Evolutionary conservation across 2,329 filamentous ascomycete species (phyloP).

Genomic region (Sclerotinia glacialis): DNA sequence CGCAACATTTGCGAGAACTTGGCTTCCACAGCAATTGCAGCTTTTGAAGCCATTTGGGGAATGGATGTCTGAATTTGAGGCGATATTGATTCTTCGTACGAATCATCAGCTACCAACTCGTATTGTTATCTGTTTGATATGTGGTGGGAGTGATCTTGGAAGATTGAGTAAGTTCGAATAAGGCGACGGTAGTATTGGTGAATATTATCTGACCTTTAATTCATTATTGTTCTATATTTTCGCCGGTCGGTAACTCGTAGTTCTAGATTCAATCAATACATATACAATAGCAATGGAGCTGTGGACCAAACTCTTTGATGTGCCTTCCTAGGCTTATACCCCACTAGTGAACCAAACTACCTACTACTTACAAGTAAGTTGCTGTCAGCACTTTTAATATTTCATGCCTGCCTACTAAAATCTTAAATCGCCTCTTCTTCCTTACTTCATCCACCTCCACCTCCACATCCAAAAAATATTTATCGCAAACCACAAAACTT

Average conservation of each 20-base stretch:
- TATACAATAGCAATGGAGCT: neutral
- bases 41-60: constrained; percentile 6
- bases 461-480: neutral
- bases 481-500: neutral
- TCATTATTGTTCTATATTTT: neutral
- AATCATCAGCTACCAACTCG: neutral
- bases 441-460: neutral
- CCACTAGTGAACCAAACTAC: too few species aligned
- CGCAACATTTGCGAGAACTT: neutral
- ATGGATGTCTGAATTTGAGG: neutral
- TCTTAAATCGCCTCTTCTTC: neutral
- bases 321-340: neutral
- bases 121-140: too few species aligned
- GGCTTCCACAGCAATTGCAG: neutral
- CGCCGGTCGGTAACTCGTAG: too few species aligned
- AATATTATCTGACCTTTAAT: neutral
- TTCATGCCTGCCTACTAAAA: too few species aligned
- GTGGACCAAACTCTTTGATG: neutral
- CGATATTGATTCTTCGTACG: neutral
- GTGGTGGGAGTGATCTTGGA: too few species aligned
- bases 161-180: neutral
- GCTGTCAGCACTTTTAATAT: too few species aligned
- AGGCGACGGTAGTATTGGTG: neutral
- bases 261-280: too few species aligned
- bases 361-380: too few species aligned